These are phyloP conservation scores for Rhynchosporium graminicola DNA, from an alignment of 2,329 filamentous ascomycete genomes.

Conservation along the genomic window DNA sequence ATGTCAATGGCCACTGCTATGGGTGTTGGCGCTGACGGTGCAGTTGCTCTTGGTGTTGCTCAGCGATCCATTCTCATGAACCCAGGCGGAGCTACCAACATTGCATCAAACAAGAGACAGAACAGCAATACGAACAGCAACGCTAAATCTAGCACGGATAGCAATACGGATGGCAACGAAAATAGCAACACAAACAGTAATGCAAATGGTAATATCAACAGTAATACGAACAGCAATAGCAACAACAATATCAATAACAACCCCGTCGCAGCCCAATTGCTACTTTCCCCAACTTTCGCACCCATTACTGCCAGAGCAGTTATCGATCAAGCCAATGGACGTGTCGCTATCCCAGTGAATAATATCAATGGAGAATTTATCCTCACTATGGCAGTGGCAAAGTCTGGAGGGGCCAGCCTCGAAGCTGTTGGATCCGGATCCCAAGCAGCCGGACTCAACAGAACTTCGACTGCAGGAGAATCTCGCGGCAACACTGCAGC, in stretches of 20 bases:
- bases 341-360: constrained; percentile 18
- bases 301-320: constrained; percentile 17
- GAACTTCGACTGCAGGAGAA: not conserved
- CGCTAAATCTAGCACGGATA: too few relatives aligned
- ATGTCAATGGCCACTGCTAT: constrained; percentile 23
- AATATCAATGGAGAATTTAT: constrained; percentile 28
- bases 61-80: constrained; percentile 24
- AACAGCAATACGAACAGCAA: too few relatives aligned
- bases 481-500: not conserved
- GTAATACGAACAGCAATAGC: too few relatives aligned
- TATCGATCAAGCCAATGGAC: constrained; percentile 17
- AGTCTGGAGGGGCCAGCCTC: not conserved
- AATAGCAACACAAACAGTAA: too few relatives aligned
- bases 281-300: constrained; percentile 27
- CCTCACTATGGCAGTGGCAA: constrained; percentile 22
- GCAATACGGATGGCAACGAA: too few relatives aligned
- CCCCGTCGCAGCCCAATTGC: constrained; percentile 24
- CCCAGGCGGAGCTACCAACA: constrained; percentile 23
- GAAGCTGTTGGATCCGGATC: not conserved
- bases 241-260: constrained; percentile 11
- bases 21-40: constrained; percentile 21
- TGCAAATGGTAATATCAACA: too few relatives aligned
- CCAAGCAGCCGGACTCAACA: not conserved
- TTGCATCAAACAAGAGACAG: constrained; percentile 1
- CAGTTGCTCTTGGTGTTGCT: constrained; percentile 20